A percentile compares a stretch with the other conserved stretches of the same genome.
Evolutionary conservation across 257 asterid genomes (phyloP).

Genomic region (Rhazya stricta): DNA sequence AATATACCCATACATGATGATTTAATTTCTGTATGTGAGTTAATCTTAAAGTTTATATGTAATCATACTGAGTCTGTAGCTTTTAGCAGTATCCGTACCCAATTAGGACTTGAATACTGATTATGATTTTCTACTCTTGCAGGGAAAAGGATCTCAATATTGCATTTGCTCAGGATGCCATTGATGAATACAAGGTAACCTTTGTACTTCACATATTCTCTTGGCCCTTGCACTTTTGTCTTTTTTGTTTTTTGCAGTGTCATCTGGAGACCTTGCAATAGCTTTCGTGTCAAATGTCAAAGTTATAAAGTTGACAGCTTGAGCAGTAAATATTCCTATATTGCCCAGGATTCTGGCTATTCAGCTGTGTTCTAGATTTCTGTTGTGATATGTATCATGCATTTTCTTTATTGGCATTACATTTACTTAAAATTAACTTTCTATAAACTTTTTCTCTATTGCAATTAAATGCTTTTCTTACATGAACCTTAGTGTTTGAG

Average conservation of each 20-base stretch:
- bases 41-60: neutral
- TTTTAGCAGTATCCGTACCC: conserved; percentile 9
- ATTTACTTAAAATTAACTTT: neutral
- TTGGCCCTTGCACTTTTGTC: conserved; percentile 10
- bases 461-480: neutral
- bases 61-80: neutral
- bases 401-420: neutral
- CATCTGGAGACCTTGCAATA: neutral
- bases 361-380: neutral
- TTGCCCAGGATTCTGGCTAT: neutral
- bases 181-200: conserved; percentile 90
- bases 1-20: too few relatives aligned
- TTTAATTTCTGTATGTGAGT: neutral
- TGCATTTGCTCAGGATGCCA: conserved; percentile 89
- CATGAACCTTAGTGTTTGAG: neutral
- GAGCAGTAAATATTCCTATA: neutral
- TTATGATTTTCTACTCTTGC: conserved; percentile 24
- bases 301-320: neutral
- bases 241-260: conserved; percentile 29
- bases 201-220: conserved; percentile 16
- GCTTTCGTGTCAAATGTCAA: neutral
- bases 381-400: neutral
- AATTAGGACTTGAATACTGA: conserved; percentile 17
- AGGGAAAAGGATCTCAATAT: conserved; percentile 95
- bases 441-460: neutral